These are phyloP conservation scores for Chaetomium globosum DNA, from an alignment of 2,329 filamentous ascomycete species.

Conservation along the genomic window DNA sequence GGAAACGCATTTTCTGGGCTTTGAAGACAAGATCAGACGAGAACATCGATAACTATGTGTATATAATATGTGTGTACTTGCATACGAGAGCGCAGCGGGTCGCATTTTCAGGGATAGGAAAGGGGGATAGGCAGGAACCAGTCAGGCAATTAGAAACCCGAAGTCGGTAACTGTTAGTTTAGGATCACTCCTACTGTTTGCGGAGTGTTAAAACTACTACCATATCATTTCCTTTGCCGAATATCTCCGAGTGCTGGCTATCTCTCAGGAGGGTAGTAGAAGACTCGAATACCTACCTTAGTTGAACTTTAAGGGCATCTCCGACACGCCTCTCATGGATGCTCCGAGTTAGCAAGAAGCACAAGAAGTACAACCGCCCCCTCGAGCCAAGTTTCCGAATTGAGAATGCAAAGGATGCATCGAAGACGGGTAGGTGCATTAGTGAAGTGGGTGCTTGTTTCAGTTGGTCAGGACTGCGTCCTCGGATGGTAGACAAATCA, in stretches of 20 bases:
- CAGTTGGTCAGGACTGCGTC: constrained; percentile 1
- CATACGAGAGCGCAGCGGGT: not conserved
- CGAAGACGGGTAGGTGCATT: not conserved
- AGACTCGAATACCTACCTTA: not conserved
- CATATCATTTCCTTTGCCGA: not conserved
- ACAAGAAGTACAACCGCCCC: not conserved
- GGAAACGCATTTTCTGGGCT: constrained; percentile 22
- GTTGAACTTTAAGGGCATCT: not conserved
- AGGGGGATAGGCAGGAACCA: not conserved
- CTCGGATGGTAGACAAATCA: not conserved
- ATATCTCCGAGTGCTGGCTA: not conserved
- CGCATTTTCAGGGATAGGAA: not conserved
- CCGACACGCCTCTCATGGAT: not conserved
- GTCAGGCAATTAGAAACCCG: not conserved
- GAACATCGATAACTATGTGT: constrained; percentile 22
- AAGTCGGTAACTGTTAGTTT: not conserved
- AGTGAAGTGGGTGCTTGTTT: not conserved
- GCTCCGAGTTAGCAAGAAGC: not conserved
- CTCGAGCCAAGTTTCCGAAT: not conserved
- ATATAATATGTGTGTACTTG: not conserved
- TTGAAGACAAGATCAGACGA: constrained; percentile 32
- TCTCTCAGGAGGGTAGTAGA: not conserved
- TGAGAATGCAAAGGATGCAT: not conserved
- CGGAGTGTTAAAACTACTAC: not conserved
- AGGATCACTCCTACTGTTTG: not conserved